Conservation (phyloP, 306 rosid species). For the Amphicarpaea edgeworthii region DNA sequence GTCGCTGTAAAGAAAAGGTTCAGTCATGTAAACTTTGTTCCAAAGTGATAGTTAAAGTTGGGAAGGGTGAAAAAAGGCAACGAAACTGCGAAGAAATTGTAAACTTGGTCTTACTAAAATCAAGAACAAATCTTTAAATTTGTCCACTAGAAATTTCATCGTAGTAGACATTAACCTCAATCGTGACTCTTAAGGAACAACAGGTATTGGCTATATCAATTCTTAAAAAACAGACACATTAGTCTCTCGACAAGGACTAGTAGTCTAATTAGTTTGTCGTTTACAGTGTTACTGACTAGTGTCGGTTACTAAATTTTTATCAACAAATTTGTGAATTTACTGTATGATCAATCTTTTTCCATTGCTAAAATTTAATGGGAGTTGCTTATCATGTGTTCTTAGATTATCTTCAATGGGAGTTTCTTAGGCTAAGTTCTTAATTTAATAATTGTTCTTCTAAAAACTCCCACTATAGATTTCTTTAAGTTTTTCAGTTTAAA, state of each 20-base stretch:
- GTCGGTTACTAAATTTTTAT: background rate
- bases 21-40: constrained; percentile 21
- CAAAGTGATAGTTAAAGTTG: background rate
- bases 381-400: too few species aligned
- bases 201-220: background rate
- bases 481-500: too few species aligned
- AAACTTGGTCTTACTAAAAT: background rate
- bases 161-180: background rate
- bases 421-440: too few species aligned
- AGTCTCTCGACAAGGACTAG: background rate
- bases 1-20: constrained; percentile 31
- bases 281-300: background rate
- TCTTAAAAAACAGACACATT: background rate
- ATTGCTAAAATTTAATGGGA: too few species aligned
- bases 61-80: constrained; percentile 9
- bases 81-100: background rate
- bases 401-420: too few species aligned
- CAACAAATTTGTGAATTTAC: background rate
- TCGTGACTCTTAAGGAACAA: background rate
- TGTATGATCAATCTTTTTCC: background rate
- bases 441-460: too few species aligned
- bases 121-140: background rate
- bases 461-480: too few species aligned
- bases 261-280: constrained; percentile 4
- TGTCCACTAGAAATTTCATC: background rate